Conservation (phyloP, 2,329 filamentous ascomycete species). For the Colletotrichum sp. region DNA sequence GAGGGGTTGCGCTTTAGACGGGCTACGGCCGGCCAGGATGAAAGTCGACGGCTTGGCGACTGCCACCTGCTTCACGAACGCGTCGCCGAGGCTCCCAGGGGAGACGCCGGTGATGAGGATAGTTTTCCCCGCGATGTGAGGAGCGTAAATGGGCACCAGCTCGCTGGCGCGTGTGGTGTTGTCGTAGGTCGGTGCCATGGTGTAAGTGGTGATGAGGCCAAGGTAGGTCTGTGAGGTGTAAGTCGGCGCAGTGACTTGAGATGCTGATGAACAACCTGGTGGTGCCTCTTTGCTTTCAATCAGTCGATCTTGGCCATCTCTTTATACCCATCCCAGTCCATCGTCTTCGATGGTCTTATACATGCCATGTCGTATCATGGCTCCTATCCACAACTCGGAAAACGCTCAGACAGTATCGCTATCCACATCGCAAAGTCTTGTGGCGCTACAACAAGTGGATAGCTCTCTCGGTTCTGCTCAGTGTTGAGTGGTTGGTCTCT, state of each 20-base stretch:
- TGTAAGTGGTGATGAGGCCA: background rate
- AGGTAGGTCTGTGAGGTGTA: background rate
- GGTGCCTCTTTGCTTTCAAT: background rate
- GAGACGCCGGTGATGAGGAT: constrained; percentile 49
- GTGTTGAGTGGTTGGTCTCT: background rate
- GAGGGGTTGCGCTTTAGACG: constrained; percentile 41
- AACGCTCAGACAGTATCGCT: background rate
- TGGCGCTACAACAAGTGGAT: background rate
- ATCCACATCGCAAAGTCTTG: background rate
- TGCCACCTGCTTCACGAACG: constrained; percentile 39
- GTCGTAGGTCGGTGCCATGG: constrained; percentile 1
- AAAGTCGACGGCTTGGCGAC: constrained; percentile 43
- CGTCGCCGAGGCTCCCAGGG: constrained; percentile 41
- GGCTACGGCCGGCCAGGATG: constrained; percentile 50
- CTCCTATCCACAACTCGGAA: background rate
- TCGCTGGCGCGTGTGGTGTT: constrained; percentile 26
- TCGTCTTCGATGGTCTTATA: background rate
- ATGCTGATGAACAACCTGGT: background rate
- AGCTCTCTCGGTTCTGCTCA: rapidly evolving
- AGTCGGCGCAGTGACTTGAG: background rate
- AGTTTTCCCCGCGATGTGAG: constrained; percentile 38
- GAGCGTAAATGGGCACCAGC: constrained; percentile 31
- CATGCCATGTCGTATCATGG: background rate
- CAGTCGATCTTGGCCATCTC: background rate
- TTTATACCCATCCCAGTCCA: background rate